Percentiles rank a stretch among this genome's conserved stretches.
Conservation (phyloP, 192 early-diverging fungal genomes). For the Mortierella hygrophila region DNA sequence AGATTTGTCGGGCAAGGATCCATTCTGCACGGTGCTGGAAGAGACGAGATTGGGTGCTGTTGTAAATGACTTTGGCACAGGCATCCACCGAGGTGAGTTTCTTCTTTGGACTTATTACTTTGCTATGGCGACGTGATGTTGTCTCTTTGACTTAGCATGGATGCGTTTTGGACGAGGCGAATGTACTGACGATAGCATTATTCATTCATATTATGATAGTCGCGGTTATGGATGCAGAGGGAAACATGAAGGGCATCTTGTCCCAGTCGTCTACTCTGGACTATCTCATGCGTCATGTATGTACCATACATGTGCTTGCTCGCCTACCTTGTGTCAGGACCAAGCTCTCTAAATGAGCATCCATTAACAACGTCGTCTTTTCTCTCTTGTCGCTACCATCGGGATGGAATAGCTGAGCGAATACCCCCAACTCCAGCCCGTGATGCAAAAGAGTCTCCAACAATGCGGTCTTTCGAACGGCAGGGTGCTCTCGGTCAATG, state of each 20-base stretch:
- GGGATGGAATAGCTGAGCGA: constrained; percentile 33
- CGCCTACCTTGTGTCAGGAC: neutral
- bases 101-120: too few relatives aligned
- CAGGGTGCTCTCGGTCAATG: constrained; percentile 44
- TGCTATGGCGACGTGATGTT: too few relatives aligned
- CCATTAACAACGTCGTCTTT: neutral
- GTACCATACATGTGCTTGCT: neutral
- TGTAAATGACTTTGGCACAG: constrained; percentile 78
- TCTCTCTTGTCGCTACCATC: neutral
- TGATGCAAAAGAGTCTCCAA: constrained; percentile 52
- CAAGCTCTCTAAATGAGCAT: neutral
- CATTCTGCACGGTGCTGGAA: constrained; percentile 85
- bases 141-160: too few relatives aligned
- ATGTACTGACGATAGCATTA: neutral
- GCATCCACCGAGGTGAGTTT: constrained; percentile 77
- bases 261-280: constrained; percentile 81
- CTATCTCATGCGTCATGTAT: constrained; percentile 76
- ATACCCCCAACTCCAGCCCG: constrained; percentile 42
- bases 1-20: constrained; percentile 85
- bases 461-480: constrained; percentile 33
- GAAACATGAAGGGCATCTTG: constrained; percentile 78
- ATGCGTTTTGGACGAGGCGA: neutral
- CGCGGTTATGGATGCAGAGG: constrained; percentile 74
- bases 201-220: constrained; percentile 56
- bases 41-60: constrained; percentile 81